Evolutionary conservation across 2,329 filamentous ascomycete species (phyloP).

Genomic region (Plectosphaerella sp.): DNA sequence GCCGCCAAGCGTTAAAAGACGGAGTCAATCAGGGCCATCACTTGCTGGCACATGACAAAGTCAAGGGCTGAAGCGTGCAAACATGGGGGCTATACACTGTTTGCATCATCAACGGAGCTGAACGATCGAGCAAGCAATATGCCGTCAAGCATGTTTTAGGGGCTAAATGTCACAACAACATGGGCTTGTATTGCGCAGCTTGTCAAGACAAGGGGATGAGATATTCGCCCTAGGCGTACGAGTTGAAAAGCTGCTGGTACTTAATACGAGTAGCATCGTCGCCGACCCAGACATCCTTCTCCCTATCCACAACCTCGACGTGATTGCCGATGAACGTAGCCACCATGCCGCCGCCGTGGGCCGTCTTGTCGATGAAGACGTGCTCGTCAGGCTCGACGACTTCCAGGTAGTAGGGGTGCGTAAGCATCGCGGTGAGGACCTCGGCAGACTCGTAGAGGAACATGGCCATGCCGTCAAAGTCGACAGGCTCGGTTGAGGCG

Average conservation of each 20-base stretch:
- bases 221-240: background rate
- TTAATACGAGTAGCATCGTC: constrained; percentile 9
- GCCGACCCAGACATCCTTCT: constrained; percentile 18
- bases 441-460: constrained; percentile 19
- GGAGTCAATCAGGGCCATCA: no score
- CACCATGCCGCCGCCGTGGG: constrained; percentile 20
- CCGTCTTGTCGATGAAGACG: constrained; percentile 21
- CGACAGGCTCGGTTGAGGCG: constrained; percentile 13
- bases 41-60: no score
- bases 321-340: constrained; percentile 18
- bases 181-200: background rate
- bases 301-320: constrained; percentile 17
- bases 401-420: constrained; percentile 21
- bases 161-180: background rate
- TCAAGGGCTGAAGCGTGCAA: no score
- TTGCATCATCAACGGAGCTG: no score
- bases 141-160: no score
- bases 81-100: no score
- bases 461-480: constrained; percentile 24
- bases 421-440: constrained; percentile 16
- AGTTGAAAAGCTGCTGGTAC: constrained; percentile 18
- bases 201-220: no score
- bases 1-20: no score
- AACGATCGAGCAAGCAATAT: no score
- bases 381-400: constrained; percentile 23